These are phyloP conservation scores for Geosmithia putterillii DNA, from an alignment of 2,329 filamentous ascomycete genomes.

Conservation along the genomic window DNA sequence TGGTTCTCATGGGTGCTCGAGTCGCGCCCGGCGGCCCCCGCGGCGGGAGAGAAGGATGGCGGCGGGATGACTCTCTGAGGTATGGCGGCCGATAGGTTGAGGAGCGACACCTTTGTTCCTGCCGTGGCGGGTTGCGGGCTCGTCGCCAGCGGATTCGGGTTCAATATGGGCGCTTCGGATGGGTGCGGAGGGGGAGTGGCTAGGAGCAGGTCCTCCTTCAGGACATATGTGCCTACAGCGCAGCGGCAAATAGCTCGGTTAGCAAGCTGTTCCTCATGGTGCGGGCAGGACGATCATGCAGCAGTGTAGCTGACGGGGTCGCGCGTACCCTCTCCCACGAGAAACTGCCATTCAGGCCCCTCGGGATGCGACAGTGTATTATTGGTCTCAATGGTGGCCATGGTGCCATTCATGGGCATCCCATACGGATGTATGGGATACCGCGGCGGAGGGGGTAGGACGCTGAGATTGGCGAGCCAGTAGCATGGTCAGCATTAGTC, in stretches of 20 bases:
- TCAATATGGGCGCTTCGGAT: slow-evolving; percentile 76
- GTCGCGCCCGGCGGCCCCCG: too few relatives aligned
- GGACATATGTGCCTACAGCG: slow-evolving; percentile 72
- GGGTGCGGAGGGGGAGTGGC: slow-evolving; percentile 93
- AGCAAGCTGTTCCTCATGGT: too few relatives aligned
- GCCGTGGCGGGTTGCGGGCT: slow-evolving; percentile 70
- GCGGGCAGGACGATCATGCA: too few relatives aligned
- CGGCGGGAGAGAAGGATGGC: slow-evolving; percentile 10
- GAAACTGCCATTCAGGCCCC: slow-evolving; percentile 75
- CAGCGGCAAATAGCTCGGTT: too few relatives aligned
- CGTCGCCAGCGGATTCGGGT: slow-evolving; percentile 84
- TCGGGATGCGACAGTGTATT: slow-evolving; percentile 74
- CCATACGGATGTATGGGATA: slow-evolving; percentile 68
- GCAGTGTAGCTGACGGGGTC: not conserved
- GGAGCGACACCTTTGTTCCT: slow-evolving; percentile 73
- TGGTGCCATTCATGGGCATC: slow-evolving; percentile 52
- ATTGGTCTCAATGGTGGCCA: slow-evolving; percentile 83
- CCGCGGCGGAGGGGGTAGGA: slow-evolving; percentile 74
- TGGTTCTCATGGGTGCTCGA: slow-evolving; percentile 50
- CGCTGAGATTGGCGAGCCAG: slow-evolving; percentile 32
- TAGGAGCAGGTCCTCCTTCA: slow-evolving; percentile 83
- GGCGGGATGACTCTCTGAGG: too few relatives aligned
- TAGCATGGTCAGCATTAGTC: not conserved
- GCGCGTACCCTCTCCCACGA: slow-evolving; percentile 73
- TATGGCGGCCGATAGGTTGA: too few relatives aligned